phyloP scores from a whole-genome alignment of 768 basidiomycete species.

The Podaxis mareebaensis region DNA sequence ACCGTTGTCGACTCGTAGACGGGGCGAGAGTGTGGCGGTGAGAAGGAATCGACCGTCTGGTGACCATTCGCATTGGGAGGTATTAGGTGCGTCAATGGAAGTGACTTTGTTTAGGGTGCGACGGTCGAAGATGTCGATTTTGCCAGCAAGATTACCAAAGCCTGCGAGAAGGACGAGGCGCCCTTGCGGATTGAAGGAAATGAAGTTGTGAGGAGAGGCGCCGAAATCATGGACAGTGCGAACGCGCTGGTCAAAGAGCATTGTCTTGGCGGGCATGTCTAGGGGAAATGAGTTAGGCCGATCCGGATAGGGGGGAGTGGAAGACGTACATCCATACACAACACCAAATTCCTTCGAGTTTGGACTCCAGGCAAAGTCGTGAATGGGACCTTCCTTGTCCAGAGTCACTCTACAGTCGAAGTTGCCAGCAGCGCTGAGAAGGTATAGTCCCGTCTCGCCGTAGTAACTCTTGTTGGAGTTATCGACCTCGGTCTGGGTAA shows the following conservation, averaged over 20 bases:
- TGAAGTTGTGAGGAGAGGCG: slow-evolving; percentile 84
- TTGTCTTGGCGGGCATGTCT: slow-evolving; percentile 96
- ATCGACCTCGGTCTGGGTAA: slow-evolving; percentile 97
- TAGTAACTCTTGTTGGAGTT: slow-evolving; percentile 98
- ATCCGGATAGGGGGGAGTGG: slow-evolving; percentile 3
- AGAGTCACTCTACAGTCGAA: slow-evolving; percentile 88
- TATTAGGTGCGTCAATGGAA: slow-evolving; percentile 89
- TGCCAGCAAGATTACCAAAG: slow-evolving; percentile 95
- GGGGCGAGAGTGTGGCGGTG: slow-evolving; percentile 94
- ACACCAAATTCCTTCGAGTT: slow-evolving; percentile 97
- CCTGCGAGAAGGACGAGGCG: slow-evolving; percentile 88
- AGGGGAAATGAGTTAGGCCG: not conserved
- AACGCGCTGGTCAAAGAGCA: slow-evolving; percentile 90
- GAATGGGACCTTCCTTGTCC: slow-evolving; percentile 97
- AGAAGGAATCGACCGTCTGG: slow-evolving; percentile 91
- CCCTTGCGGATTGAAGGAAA: slow-evolving; percentile 93
- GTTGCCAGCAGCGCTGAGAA: slow-evolving; percentile 88
- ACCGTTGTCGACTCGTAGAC: slow-evolving; percentile 95
- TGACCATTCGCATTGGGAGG: slow-evolving; percentile 94
- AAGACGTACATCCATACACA: slow-evolving; percentile 88
- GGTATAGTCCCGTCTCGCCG: slow-evolving; percentile 94
- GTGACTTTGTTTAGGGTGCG: slow-evolving; percentile 77
- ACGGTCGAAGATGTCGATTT: slow-evolving; percentile 90
- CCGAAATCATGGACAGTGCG: slow-evolving; percentile 91
- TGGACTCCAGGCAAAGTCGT: slow-evolving; percentile 95